A percentile compares a stretch with the other conserved stretches of the same genome.
These are phyloP conservation scores for Phialophora chinensis DNA, from an alignment of 2,329 filamentous ascomycete species.

Conservation along the genomic window DNA sequence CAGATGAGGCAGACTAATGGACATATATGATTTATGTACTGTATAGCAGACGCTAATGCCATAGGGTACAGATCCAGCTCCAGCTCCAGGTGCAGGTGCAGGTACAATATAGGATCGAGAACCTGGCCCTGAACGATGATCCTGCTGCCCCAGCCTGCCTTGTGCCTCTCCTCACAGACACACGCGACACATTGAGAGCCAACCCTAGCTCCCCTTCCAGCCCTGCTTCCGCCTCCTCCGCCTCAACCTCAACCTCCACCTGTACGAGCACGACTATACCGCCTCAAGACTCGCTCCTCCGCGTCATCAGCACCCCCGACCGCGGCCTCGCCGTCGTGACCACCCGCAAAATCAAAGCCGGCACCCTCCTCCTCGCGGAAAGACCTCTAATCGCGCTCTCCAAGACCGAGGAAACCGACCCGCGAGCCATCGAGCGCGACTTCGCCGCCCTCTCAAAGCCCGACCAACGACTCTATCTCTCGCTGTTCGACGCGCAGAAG, in stretches of 20 bases:
- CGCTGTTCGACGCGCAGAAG: conserved; percentile 37
- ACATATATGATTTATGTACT: neutral
- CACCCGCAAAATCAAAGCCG: conserved; percentile 34
- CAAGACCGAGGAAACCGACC: conserved; percentile 30
- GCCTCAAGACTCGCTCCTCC: conserved; percentile 58
- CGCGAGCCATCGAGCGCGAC: conserved; percentile 21
- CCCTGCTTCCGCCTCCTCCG: no score
- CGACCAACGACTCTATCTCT: conserved; percentile 28
- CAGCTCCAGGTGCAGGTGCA: neutral
- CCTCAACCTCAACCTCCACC: no score
- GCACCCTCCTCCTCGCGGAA: conserved; percentile 36
- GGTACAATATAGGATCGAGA: neutral
- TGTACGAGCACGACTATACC: neutral
- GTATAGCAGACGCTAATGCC: neutral
- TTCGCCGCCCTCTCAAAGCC: conserved; percentile 24
- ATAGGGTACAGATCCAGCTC: neutral
- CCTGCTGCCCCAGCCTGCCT: neutral
- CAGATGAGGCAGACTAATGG: neutral
- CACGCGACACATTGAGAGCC: neutral
- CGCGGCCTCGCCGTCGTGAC: conserved; percentile 36
- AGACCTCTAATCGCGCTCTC: conserved; percentile 31
- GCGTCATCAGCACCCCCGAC: conserved; percentile 43
- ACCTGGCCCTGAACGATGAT: neutral
- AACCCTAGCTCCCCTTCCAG: neutral
- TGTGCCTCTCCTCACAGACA: neutral